Evolutionary conservation across 352 stramenopile species (phyloP).

Genomic region (Phytophthora uliginosa): DNA sequence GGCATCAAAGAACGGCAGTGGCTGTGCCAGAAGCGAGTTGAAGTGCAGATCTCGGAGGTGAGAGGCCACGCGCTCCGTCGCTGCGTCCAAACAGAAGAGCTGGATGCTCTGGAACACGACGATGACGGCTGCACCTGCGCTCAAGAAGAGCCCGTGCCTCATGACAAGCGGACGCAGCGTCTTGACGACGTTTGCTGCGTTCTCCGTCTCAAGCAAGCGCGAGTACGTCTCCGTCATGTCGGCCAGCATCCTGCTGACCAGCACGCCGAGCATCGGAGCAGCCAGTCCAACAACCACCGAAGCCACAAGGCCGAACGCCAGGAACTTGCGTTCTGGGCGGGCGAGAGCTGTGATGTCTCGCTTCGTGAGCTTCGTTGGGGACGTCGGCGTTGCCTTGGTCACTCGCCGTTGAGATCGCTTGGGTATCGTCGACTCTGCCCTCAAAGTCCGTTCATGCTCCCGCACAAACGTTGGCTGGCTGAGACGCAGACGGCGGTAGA

Average conservation of each 20-base stretch:
- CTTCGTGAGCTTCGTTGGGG: conserved; percentile 40
- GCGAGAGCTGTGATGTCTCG: conserved; percentile 39
- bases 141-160: conserved; percentile 42
- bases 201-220: conserved; percentile 28
- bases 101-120: conserved; percentile 43
- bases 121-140: conserved; percentile 40
- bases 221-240: conserved; percentile 48
- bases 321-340: conserved; percentile 47
- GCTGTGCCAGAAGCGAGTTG: conserved; percentile 51
- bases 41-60: conserved; percentile 62
- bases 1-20: conserved; percentile 80
- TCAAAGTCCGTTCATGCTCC: conserved; percentile 5
- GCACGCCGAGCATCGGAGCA: conserved; percentile 38
- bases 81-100: conserved; percentile 56
- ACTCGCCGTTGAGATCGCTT: neutral
- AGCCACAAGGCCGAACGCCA: conserved; percentile 41
- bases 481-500: conserved; percentile 87
- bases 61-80: conserved; percentile 63
- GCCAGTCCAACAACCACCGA: conserved; percentile 46
- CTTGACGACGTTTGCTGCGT: conserved; percentile 18
- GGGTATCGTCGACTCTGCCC: neutral
- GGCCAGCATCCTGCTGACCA: conserved; percentile 47
- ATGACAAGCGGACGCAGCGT: conserved; percentile 19
- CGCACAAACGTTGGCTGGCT: conserved; percentile 18
- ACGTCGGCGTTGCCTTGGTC: conserved; percentile 8